Conservation (phyloP, 1,139 yeast genomes). For the Pichiaceae sp. region DNA sequence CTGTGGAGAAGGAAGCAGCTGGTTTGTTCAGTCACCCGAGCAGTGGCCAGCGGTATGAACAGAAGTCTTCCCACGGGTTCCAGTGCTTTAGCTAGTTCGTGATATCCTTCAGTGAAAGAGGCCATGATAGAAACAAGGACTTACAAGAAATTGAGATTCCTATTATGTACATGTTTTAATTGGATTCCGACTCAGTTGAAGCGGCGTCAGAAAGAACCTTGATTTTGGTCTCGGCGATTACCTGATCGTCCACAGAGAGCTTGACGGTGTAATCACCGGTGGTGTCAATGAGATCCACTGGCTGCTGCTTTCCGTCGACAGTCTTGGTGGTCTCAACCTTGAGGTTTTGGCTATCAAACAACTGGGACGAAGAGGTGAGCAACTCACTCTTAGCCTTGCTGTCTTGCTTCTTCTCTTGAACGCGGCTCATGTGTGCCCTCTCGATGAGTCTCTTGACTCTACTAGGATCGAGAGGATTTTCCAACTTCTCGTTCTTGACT, state of each 20-base stretch:
- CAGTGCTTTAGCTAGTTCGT: not conserved
- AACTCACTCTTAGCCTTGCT: too few relatives aligned
- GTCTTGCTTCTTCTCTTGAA: too few relatives aligned
- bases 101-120: not conserved
- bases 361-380: too few relatives aligned
- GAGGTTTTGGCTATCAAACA: too few relatives aligned
- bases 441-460: too few relatives aligned
- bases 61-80: slow-evolving; percentile 14
- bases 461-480: too few relatives aligned
- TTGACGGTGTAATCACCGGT: slow-evolving; percentile 16
- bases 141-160: not conserved
- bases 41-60: slow-evolving; percentile 15
- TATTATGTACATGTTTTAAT: not conserved
- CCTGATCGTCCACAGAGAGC: slow-evolving; percentile 11
- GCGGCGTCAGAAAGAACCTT: slow-evolving; percentile 14
- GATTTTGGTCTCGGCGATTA: slow-evolving; percentile 10
- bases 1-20: slow-evolving; percentile 10
- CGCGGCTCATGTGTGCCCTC: too few relatives aligned
- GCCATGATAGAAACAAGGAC: slow-evolving; percentile 2
- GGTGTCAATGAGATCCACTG: slow-evolving; percentile 8
- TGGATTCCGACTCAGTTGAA: not conserved
- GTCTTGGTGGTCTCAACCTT: too few relatives aligned
- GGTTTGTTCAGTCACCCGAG: slow-evolving; percentile 14
- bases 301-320: slow-evolving; percentile 1
- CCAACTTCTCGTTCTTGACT: slow-evolving; percentile 9